phyloP scores from a whole-genome alignment of 208 protist genomes.

The Wallacemonas sp. region DNA sequence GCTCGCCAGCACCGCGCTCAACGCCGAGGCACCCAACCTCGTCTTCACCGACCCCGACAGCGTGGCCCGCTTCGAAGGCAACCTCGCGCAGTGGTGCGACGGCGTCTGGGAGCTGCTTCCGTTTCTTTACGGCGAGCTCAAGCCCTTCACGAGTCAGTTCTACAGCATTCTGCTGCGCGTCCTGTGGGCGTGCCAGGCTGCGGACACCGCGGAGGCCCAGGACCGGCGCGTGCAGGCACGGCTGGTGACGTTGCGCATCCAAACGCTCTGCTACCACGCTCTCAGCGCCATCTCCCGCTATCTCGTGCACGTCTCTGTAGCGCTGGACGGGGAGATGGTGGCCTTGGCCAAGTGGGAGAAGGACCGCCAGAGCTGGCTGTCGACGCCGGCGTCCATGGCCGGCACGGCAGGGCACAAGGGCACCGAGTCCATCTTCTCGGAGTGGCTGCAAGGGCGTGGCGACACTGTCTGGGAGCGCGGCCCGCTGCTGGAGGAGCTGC shows the following conservation, averaged over 20 bases:
- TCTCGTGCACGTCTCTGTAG: neutral
- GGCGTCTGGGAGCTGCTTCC: conserved; percentile 33
- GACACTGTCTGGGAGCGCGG: conserved; percentile 9
- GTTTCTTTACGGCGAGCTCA: conserved; percentile 35
- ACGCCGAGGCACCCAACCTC: conserved; percentile 6
- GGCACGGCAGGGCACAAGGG: neutral
- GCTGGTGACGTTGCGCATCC: conserved; percentile 7
- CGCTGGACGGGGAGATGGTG: conserved; percentile 10
- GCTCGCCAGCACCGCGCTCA: conserved; percentile 8
- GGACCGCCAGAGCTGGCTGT: conserved; percentile 4
- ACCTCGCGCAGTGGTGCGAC: conserved; percentile 26
- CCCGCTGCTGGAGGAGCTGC: conserved; percentile 9
- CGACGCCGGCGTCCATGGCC: neutral
- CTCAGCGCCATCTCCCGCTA: neutral
- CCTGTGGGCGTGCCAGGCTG: conserved; percentile 18
- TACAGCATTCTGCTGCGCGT: conserved; percentile 27
- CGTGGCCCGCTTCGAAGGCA: conserved; percentile 17
- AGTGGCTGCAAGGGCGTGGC: neutral
- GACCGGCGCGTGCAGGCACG: neutral
- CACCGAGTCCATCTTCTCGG: neutral
- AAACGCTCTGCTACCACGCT: conserved; percentile 6
- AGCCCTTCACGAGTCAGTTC: conserved; percentile 28
- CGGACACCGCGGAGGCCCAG: neutral
- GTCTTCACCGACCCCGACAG: conserved; percentile 4
- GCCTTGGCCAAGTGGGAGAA: conserved; percentile 4